Conservation (phyloP, 495 filamentous ascomycete species). For the Hypoxylon subgilvum region DNA sequence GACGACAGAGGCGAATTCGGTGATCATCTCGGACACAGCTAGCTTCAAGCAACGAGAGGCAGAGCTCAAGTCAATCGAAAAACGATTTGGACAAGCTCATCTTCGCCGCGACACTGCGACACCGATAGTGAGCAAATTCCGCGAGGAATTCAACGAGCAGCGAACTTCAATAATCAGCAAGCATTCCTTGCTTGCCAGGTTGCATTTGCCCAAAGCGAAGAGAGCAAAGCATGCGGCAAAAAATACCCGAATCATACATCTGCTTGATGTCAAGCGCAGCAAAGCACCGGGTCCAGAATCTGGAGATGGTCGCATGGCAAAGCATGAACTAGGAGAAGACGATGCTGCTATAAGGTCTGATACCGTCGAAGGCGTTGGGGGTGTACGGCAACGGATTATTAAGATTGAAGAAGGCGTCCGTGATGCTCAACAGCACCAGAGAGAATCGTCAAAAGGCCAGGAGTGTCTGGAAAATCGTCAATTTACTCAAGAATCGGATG, state of each 20-base stretch:
- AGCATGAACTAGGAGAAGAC: not conserved
- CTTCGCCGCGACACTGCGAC: constrained; percentile 36
- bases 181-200: constrained; percentile 42
- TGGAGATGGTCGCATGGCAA: not conserved
- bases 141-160: constrained; percentile 38
- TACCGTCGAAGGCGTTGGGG: not conserved
- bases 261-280: not conserved
- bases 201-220: constrained; percentile 43
- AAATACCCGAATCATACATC: constrained; percentile 15
- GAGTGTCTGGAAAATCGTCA: not conserved
- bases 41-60: constrained; percentile 38
- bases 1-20: constrained; percentile 18
- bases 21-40: constrained; percentile 25
- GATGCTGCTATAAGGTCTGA: not conserved
- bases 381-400: not conserved
- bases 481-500: not conserved
- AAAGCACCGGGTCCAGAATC: not conserved
- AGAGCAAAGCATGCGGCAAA: constrained; percentile 35
- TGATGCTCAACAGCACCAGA: not conserved
- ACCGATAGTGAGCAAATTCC: constrained; percentile 42
- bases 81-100: constrained; percentile 42
- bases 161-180: constrained; percentile 20
- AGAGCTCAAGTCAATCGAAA: constrained; percentile 39
- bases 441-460: not conserved
- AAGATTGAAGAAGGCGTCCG: not conserved